A percentile compares a stretch with the other conserved stretches of the same genome.
Evolutionary conservation across 768 basidiomycete genomes (phyloP).

Genomic region (Paxillus involutus): DNA sequence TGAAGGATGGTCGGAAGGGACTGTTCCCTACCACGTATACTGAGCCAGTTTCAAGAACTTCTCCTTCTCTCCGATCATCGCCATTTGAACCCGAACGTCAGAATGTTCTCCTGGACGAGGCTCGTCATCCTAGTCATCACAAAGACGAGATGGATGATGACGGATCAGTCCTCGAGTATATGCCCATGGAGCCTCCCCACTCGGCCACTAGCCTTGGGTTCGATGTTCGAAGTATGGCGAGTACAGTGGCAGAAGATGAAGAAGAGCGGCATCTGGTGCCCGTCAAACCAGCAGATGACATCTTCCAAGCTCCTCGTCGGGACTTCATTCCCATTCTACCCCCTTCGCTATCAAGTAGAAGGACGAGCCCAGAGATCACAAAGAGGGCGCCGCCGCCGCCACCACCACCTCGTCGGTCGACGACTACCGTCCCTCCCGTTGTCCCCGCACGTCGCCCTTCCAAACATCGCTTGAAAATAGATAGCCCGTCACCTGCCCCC

Average conservation of each 20-base stretch:
- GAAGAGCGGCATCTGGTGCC: conserved; percentile 39
- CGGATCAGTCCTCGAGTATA: conserved; percentile 13
- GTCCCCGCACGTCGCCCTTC: conserved; percentile 46
- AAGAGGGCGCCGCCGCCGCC: conserved; percentile 59
- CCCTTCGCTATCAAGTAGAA: conserved; percentile 21
- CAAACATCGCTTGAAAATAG: conserved; percentile 15
- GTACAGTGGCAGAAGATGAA: conserved; percentile 43
- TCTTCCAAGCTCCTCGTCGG: conserved; percentile 20
- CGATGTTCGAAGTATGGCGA: conserved; percentile 42
- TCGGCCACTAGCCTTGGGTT: conserved; percentile 23
- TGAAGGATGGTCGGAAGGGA: conserved; percentile 61
- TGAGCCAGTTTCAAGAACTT: conserved; percentile 36
- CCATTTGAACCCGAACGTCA: conserved; percentile 31
- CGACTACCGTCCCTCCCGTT: conserved; percentile 36
- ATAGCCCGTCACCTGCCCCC: conserved; percentile 13
- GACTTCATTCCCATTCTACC: conserved; percentile 5
- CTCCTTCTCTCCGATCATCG: conserved; percentile 22
- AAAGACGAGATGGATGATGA: conserved; percentile 26
- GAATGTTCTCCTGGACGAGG: conserved; percentile 1
- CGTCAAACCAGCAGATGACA: conserved; percentile 25
- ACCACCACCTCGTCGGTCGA: conserved; percentile 59
- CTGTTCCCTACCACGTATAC: conserved; percentile 82
- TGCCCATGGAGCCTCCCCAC: conserved; percentile 22
- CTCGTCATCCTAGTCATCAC: neutral
- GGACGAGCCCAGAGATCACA: conserved; percentile 22